Conservation (phyloP, 225 moss, liverwort and hornwort species). For the Sphagnum contortum region DNA sequence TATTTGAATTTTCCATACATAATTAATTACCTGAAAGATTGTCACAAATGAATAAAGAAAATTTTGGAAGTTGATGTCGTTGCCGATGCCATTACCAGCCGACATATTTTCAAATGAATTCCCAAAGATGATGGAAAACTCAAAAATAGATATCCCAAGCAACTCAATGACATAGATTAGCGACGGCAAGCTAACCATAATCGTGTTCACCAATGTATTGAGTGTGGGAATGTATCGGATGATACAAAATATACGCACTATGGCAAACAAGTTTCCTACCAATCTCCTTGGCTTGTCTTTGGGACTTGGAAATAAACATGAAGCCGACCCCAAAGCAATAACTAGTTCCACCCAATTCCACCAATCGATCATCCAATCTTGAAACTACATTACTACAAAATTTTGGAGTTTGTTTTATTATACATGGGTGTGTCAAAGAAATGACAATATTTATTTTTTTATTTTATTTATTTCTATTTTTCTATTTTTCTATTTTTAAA, state of each 20-base stretch:
- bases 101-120: background rate
- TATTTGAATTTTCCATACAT: background rate
- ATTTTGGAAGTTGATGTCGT: constrained; percentile 22
- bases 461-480: background rate
- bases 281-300: background rate
- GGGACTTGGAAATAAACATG: constrained; percentile 40
- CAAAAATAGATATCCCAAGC: constrained; percentile 56
- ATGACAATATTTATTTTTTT: too few relatives aligned
- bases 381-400: constrained; percentile 24
- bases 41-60: constrained; percentile 37
- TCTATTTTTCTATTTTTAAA: background rate
- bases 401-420: background rate
- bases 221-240: constrained; percentile 58
- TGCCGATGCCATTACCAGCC: constrained; percentile 21
- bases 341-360: constrained; percentile 64
- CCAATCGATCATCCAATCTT: constrained; percentile 58
- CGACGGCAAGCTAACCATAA: constrained; percentile 62
- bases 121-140: constrained; percentile 37
- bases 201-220: constrained; percentile 41
- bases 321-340: constrained; percentile 42
- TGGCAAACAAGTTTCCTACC: constrained; percentile 29
- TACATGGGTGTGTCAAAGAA: too few relatives aligned
- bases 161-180: constrained; percentile 58
- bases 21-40: constrained; percentile 33
- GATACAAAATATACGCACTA: constrained; percentile 60